Base-by-base conservation (phyloP, 768 basidiomycete species). In the Stropharia rugosoannulata region DNA sequence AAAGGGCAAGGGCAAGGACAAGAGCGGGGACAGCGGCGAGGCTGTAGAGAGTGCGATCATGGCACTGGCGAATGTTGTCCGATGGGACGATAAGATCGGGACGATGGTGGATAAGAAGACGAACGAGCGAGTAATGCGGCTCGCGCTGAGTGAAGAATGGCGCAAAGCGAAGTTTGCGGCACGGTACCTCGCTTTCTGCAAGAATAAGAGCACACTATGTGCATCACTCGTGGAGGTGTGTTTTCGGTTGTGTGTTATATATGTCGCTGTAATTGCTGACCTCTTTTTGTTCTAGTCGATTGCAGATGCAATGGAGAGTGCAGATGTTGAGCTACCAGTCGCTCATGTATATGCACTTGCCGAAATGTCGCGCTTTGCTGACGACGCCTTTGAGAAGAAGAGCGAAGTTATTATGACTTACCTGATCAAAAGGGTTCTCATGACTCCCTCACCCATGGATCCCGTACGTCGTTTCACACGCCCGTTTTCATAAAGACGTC, bases 81-180 rank as follows among this genome's bases (percentile, higher is more conserved):
- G 73, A 51, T 80, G 74, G 69, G 88, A 93, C 57, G 73, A 78
- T 41, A 80, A 80, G 15, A 68, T 84, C 25, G 77, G 75, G 10
- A 77, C 84, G 0, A 72, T 69, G 13, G 35, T 64, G 32, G 93
- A 94, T 58, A 87, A 82, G 66, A 81, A 86, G 36, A 85, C 84
- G 0, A 69, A 83, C 10, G 90, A 94, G 25, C 78, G 86, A 13
- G 75, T 90, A 11, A 72, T 71, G 49, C 80, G 81, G 40, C 80
- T 83, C 60, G 87, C 81, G 0, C 62, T 85, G 29, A 82, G 82
- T 22, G 77, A 81, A 4, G 81, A 88, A 50, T 73, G 76, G 22
- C 79, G 82, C 18, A 84, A 87, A 58, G 89, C 93, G 16, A 98
- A 98, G 68, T 95, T 92, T 68, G 90, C 93, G 1, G 84, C 90